Conservation (phyloP, 1,139 yeast species). For the Geotrichum histeridarum region DNA sequence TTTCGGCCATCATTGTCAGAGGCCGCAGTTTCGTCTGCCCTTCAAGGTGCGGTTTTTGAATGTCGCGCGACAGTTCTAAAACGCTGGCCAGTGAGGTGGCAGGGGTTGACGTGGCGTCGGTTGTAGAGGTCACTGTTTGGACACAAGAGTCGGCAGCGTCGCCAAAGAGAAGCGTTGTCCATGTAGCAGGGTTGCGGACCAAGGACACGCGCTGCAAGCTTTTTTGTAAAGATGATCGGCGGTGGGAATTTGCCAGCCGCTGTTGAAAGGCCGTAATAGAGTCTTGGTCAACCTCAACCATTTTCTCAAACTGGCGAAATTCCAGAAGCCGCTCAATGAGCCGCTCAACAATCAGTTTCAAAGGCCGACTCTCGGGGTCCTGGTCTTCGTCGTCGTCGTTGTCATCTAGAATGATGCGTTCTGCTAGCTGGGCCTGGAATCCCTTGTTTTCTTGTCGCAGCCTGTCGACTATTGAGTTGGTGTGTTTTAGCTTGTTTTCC, state of each 20-base stretch:
- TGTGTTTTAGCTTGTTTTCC: constrained; percentile 29
- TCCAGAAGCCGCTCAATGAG: constrained; percentile 35
- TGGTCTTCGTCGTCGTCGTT: constrained; percentile 2
- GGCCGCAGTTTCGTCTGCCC: constrained; percentile 26
- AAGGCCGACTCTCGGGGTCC: constrained; percentile 31
- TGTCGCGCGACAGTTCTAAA: background rate
- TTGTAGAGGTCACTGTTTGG: background rate
- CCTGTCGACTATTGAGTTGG: constrained; percentile 29
- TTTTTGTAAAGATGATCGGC: background rate
- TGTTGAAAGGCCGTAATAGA: constrained; percentile 30
- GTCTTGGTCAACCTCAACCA: constrained; percentile 29
- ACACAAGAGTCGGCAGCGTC: background rate
- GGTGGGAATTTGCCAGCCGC: constrained; percentile 23
- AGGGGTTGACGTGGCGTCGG: constrained; percentile 9
- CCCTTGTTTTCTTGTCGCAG: constrained; percentile 36
- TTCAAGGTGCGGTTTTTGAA: constrained; percentile 5
- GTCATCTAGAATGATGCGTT: constrained; percentile 28
- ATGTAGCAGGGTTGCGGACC: constrained; percentile 19
- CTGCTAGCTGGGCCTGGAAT: constrained; percentile 35
- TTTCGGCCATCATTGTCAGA: constrained; percentile 16
- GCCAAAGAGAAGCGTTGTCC: constrained; percentile 14
- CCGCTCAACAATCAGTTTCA: constrained; percentile 33
- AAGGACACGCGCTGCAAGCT: constrained; percentile 14
- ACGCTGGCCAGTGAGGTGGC: background rate
- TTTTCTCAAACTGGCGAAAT: constrained; percentile 30